A percentile compares a stretch with the other conserved stretches of the same genome.
phyloP scores from a whole-genome alignment of 2,329 filamentous ascomycete genomes.

The Stemphylium beticola region DNA sequence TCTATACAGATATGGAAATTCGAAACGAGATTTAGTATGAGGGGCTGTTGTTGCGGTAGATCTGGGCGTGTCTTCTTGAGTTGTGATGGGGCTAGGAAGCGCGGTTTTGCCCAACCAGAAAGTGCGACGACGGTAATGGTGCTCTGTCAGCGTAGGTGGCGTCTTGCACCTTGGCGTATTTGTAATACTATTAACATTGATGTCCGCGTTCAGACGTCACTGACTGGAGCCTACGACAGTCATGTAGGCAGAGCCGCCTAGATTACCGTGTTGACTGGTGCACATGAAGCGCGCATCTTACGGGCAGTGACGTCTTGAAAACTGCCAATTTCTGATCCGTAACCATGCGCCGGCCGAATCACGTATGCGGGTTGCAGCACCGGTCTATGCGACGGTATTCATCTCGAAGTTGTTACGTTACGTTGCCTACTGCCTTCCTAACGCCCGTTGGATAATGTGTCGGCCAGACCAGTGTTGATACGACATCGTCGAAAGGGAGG shows the following conservation, averaged over 20 bases:
- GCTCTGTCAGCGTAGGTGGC: conserved; percentile 8
- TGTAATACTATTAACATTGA: not conserved
- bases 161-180: conserved; percentile 3
- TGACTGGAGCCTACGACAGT: not conserved
- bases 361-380: not conserved
- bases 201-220: not conserved
- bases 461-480: not conserved
- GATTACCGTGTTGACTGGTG: not conserved
- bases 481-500: not conserved
- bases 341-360: not conserved
- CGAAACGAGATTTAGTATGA: not conserved
- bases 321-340: not conserved
- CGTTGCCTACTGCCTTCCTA: not conserved
- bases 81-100: conserved; percentile 1
- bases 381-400: conserved; percentile 4
- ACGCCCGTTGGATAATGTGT: not conserved
- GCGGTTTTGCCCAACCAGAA: not conserved
- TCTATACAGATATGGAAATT: not conserved
- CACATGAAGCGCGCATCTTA: not conserved
- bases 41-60: not conserved
- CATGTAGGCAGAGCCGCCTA: not conserved
- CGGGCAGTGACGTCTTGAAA: not conserved
- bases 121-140: conserved; percentile 1
- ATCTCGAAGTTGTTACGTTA: not conserved
- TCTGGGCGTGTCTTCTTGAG: not conserved